These are phyloP conservation scores for Cercospora zeina DNA, from an alignment of 2,329 filamentous ascomycete genomes.

Conservation along the genomic window DNA sequence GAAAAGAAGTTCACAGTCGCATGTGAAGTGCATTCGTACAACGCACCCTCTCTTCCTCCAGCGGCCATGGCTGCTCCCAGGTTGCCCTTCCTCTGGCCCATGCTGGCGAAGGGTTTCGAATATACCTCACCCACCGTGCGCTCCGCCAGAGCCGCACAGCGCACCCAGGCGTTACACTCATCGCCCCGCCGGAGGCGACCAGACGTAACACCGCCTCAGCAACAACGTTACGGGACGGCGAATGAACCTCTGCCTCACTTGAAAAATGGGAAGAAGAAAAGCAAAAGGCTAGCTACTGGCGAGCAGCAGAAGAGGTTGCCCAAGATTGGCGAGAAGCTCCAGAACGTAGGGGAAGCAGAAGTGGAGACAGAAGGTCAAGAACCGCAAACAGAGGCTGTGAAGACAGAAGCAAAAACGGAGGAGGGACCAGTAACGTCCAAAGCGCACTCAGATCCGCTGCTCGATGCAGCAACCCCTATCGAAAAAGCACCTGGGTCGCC, in stretches of 20 bases:
- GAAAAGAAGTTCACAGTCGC: conserved; percentile 1
- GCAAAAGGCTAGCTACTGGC: conserved; percentile 26
- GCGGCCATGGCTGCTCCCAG: conserved; percentile 47
- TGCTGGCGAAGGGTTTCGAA: conserved; percentile 44
- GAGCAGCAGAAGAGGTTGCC: conserved; percentile 28
- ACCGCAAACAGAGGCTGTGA: conserved; percentile 3
- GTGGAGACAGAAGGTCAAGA: conserved; percentile 26
- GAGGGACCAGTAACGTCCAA: conserved; percentile 20
- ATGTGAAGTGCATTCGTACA: conserved; percentile 5
- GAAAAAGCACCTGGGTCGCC: conserved; percentile 19
- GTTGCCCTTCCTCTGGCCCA: conserved; percentile 51
- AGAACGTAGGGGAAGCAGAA: conserved; percentile 35
- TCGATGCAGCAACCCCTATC: conserved; percentile 26
- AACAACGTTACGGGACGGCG: conserved; percentile 49
- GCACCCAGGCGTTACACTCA: conserved; percentile 39
- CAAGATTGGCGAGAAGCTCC: conserved; percentile 38
- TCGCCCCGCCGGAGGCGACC: conserved; percentile 39
- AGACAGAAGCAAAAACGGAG: conserved; percentile 24
- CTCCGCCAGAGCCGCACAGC: conserved; percentile 32
- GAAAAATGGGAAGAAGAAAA: conserved; percentile 30
- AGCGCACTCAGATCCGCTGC: conserved; percentile 30
- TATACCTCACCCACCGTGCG: conserved; percentile 29
- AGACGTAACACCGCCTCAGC: conserved; percentile 34
- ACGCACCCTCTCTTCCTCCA: neutral
- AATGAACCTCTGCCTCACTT: conserved; percentile 49